Evolutionary conservation across 164 flowering plant species (phyloP).

Genomic region (Chimonanthus praecox): DNA sequence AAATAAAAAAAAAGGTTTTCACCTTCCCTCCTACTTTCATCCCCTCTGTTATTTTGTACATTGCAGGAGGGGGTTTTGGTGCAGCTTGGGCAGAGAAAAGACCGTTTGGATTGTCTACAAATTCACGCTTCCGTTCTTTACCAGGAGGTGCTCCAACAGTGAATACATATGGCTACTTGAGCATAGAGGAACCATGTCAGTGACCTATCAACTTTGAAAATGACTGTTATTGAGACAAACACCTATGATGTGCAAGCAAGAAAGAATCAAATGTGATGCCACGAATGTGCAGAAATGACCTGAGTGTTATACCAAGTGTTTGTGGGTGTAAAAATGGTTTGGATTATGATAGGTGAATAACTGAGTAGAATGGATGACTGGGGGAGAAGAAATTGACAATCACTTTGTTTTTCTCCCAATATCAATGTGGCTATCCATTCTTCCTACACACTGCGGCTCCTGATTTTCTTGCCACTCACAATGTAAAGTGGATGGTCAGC

Average conservation of each 20-base stretch:
- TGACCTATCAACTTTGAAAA: background rate
- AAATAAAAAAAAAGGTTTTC: background rate
- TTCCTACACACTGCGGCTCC: no score
- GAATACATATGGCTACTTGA: conserved; percentile 79
- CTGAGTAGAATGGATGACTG: no score
- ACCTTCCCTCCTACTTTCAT: conserved; percentile 97
- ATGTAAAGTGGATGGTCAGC: no score
- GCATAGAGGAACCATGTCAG: conserved; percentile 2
- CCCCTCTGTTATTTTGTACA: conserved; percentile 77
- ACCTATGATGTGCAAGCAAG: background rate
- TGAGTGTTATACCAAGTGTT: no score
- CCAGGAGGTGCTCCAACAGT: conserved; percentile 88
- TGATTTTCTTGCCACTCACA: no score
- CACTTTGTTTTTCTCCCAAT: no score
- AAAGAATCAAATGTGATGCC: background rate
- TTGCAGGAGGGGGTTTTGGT: conserved; percentile 89
- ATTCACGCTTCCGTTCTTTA: conserved; percentile 86
- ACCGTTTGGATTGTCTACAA: conserved; percentile 84
- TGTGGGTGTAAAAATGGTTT: no score
- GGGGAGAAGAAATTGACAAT: no score
- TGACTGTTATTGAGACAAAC: background rate
- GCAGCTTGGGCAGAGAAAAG: conserved; percentile 96
- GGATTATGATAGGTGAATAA: no score
- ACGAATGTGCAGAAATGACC: no score
- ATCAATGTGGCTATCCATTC: no score